Conservation (phyloP, 2,329 filamentous ascomycete genomes). For the Phialocephala subalpina region DNA sequence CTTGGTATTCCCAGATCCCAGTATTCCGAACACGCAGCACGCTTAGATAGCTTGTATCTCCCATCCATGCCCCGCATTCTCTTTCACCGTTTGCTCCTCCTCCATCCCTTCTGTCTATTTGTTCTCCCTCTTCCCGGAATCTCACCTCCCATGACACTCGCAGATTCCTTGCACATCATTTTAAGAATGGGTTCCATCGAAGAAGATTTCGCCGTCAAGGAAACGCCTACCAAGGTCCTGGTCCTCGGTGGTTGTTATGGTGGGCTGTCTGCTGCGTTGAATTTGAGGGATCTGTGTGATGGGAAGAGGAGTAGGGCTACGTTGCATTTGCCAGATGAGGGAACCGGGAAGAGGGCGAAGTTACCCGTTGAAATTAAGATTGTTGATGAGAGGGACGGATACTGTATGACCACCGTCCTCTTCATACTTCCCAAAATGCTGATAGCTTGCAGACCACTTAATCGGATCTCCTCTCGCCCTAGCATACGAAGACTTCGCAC, state of each 20-base stretch:
- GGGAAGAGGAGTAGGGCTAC: constrained; percentile 50
- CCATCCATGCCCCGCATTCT: background rate
- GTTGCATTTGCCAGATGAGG: constrained; percentile 42
- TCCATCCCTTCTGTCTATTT: background rate
- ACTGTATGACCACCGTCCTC: constrained; percentile 61
- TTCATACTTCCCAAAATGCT: background rate
- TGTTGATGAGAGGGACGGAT: constrained; percentile 84
- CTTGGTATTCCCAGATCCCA: background rate
- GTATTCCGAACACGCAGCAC: constrained; percentile 4
- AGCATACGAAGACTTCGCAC: constrained; percentile 67
- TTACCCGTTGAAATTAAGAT: constrained; percentile 74
- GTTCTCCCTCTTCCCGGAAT: background rate
- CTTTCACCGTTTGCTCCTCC: background rate
- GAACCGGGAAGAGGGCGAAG: constrained; percentile 50
- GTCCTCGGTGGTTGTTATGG: constrained; percentile 77
- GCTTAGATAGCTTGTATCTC: background rate
- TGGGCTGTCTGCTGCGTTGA: constrained; percentile 72
- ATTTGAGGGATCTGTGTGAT: constrained; percentile 71
- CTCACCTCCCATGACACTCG: background rate
- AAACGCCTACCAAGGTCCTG: constrained; percentile 57
- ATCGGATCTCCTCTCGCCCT: constrained; percentile 80
- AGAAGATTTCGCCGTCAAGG: constrained; percentile 19
- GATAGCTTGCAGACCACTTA: constrained; percentile 66
- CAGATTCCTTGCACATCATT: background rate
- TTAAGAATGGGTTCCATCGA: constrained; percentile 19